Conservation (phyloP, 768 basidiomycete genomes). For the Russula olivacea region DNA sequence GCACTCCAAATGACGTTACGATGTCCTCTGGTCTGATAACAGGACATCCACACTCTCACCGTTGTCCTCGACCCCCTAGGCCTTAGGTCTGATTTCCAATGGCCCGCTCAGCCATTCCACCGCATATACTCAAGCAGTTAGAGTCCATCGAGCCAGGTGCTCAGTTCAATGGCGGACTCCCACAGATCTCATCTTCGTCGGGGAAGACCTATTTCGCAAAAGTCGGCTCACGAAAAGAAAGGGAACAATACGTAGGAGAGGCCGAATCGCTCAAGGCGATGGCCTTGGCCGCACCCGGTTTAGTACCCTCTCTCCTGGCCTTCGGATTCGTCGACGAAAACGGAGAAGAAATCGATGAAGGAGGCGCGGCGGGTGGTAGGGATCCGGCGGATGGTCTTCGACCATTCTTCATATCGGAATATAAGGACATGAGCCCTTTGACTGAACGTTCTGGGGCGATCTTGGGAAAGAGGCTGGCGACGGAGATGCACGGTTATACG, state of each 20-base stretch:
- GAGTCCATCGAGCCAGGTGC: constrained; percentile 45
- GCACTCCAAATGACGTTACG: neutral
- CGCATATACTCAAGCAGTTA: constrained; percentile 41
- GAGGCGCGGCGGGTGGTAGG: too few relatives aligned
- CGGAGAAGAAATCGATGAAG: constrained; percentile 23
- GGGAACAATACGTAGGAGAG: constrained; percentile 65
- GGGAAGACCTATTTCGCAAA: constrained; percentile 61
- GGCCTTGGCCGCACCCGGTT: constrained; percentile 54
- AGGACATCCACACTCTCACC: neutral
- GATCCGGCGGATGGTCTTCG: constrained; percentile 32
- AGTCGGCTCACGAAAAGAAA: constrained; percentile 44
- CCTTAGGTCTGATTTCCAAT: constrained; percentile 4
- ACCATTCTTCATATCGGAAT: constrained; percentile 71
- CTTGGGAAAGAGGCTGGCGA: constrained; percentile 58
- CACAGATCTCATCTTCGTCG: constrained; percentile 50
- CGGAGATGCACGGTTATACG: constrained; percentile 54
- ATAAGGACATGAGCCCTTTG: constrained; percentile 53
- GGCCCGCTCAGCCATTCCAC: constrained; percentile 19
- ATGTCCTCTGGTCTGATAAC: neutral
- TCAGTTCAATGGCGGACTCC: constrained; percentile 42
- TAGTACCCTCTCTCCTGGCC: constrained; percentile 54
- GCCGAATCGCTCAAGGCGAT: constrained; percentile 63
- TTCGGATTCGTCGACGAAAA: constrained; percentile 37
- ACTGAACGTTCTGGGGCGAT: constrained; percentile 40
- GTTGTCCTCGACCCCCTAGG: neutral